Conservation (phyloP, 2,329 filamentous ascomycete species). For the Apiospora kogelbergensis region DNA sequence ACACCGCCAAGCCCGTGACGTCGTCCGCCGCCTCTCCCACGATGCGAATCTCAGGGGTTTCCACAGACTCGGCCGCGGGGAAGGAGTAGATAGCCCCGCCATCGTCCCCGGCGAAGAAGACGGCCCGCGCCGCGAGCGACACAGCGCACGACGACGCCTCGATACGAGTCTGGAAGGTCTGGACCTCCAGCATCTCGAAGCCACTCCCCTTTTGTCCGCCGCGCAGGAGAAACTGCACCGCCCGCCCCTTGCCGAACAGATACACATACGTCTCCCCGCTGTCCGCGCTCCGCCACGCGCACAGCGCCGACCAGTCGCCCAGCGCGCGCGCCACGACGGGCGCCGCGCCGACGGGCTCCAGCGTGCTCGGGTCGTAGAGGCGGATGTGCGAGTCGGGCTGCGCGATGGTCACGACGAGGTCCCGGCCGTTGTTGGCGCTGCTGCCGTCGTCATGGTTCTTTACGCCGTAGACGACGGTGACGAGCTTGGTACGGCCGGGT, state of each 20-base stretch:
- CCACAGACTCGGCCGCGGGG: slow-evolving; percentile 37
- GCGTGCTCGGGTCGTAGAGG: slow-evolving; percentile 34
- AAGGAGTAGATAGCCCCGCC: slow-evolving; percentile 38
- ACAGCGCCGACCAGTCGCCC: slow-evolving; percentile 49
- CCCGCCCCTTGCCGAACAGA: slow-evolving; percentile 44
- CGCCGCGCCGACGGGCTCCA: slow-evolving; percentile 32
- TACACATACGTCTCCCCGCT: slow-evolving; percentile 44
- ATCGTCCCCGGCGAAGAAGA: slow-evolving; percentile 42
- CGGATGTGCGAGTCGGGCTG: slow-evolving; percentile 42
- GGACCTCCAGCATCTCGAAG: slow-evolving; percentile 41
- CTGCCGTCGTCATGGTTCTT: slow-evolving; percentile 19
- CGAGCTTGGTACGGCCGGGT: slow-evolving; percentile 46
- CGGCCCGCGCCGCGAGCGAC: slow-evolving; percentile 32
- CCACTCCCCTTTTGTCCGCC: slow-evolving; percentile 13
- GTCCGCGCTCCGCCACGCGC: slow-evolving; percentile 40
- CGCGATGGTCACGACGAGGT: slow-evolving; percentile 41
- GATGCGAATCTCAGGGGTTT: slow-evolving; percentile 33
- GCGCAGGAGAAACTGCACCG: slow-evolving; percentile 38
- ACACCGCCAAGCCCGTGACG: slow-evolving; percentile 42
- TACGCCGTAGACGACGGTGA: slow-evolving; percentile 38
- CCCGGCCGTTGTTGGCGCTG: slow-evolving; percentile 19
- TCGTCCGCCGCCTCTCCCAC: slow-evolving; percentile 37
- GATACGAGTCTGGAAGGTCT: slow-evolving; percentile 41
- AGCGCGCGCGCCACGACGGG: slow-evolving; percentile 35
- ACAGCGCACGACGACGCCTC: slow-evolving; percentile 45